These are phyloP conservation scores for Tilletia walkeri DNA, from an alignment of 1,284 basidiomycete species.

Conservation along the genomic window DNA sequence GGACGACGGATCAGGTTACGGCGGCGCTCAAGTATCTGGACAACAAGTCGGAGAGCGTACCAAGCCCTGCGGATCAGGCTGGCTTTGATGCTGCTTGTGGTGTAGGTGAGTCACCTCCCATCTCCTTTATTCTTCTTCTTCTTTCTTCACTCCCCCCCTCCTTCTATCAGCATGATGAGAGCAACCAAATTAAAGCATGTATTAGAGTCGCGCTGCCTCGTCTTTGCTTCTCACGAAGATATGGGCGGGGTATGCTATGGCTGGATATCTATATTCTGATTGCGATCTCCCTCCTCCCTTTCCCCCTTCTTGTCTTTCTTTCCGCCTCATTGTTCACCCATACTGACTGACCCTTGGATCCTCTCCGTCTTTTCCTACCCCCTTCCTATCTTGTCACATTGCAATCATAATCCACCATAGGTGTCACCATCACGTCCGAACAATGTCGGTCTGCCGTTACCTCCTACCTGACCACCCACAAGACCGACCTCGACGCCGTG, in stretches of 20 bases:
- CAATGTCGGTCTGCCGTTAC: slow-evolving; percentile 68
- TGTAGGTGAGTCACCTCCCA: slow-evolving; percentile 67
- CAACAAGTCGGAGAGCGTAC: slow-evolving; percentile 58
- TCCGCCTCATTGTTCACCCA: background rate
- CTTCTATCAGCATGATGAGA: slow-evolving; percentile 30
- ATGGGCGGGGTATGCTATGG: slow-evolving; percentile 25
- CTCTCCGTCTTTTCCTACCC: no score
- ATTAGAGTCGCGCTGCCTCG: slow-evolving; percentile 39
- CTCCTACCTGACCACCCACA: slow-evolving; percentile 62
- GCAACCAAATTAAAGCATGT: slow-evolving; percentile 45
- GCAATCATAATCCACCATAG: slow-evolving; percentile 58
- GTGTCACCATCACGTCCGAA: slow-evolving; percentile 72
- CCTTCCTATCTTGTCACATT: no score
- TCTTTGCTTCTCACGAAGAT: background rate
- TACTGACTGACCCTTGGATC: no score
- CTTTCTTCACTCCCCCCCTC: background rate
- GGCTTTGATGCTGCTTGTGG: slow-evolving; percentile 81
- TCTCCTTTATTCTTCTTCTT: background rate
- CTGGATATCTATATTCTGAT: slow-evolving; percentile 33
- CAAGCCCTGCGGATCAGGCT: slow-evolving; percentile 65
- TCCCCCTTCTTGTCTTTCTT: background rate
- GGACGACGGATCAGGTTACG: slow-evolving; percentile 79
- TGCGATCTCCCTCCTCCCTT: slow-evolving; percentile 3
- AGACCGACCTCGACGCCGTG: slow-evolving; percentile 57
- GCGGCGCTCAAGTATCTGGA: slow-evolving; percentile 71